A percentile compares a stretch with the other conserved stretches of the same genome.
Conservation (phyloP, 495 filamentous ascomycete species). For the Delitschia confertaspora region DNA sequence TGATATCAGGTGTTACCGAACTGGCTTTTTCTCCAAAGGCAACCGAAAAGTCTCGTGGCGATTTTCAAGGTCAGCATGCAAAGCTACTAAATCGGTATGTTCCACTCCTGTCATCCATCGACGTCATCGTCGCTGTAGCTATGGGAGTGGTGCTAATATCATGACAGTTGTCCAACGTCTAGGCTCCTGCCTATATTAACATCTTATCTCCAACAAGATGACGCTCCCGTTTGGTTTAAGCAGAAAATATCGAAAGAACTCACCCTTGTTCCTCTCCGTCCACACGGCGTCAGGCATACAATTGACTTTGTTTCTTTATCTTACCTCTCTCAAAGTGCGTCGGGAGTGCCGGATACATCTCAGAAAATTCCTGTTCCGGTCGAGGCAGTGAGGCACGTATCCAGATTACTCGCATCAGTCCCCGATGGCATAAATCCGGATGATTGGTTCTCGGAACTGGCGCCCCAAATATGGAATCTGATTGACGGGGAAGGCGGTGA, state of each 20-base stretch:
- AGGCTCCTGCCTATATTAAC: constrained; percentile 42
- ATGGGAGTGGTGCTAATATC: constrained; percentile 30
- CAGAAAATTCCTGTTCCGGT: constrained; percentile 59
- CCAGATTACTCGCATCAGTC: constrained; percentile 52
- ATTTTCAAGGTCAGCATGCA: constrained; percentile 4
- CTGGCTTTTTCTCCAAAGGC: constrained; percentile 19
- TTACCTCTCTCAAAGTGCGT: constrained; percentile 15
- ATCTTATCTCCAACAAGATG: constrained; percentile 39
- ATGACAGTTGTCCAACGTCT: constrained; percentile 35
- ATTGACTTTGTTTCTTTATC: constrained; percentile 55
- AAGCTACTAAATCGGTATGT: constrained; percentile 3
- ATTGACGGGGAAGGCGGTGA: constrained; percentile 56
- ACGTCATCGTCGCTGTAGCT: background rate
- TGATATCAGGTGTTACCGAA: constrained; percentile 31
- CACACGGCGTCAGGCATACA: constrained; percentile 55
- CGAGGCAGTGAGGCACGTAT: constrained; percentile 60
- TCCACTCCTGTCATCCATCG: too few species aligned
- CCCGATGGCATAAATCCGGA: constrained; percentile 49
- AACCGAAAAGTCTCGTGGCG: background rate
- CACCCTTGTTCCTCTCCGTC: constrained; percentile 55
- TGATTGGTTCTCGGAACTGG: constrained; percentile 54
- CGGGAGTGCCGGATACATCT: constrained; percentile 10
- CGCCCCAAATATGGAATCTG: constrained; percentile 56
- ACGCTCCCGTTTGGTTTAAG: constrained; percentile 42
- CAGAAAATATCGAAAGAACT: constrained; percentile 45